Evolutionary conservation across 495 filamentous ascomycete species (phyloP).

Genomic region (Talaromyces borbonicus): DNA sequence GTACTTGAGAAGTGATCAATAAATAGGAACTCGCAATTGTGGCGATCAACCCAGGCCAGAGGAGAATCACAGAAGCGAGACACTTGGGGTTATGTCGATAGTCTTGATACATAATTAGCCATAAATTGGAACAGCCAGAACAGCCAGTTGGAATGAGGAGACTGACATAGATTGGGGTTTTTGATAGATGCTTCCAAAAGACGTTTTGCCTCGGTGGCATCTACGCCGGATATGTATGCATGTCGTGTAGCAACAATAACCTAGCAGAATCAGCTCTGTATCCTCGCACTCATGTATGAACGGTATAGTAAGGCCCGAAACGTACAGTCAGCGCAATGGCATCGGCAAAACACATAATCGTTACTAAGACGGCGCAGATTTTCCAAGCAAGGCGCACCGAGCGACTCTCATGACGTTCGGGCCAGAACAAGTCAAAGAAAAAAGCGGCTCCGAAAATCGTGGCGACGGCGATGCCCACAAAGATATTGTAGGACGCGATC

Average conservation of each 20-base stretch:
- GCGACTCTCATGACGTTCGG: conserved; percentile 34
- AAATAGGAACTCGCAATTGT: conserved; percentile 22
- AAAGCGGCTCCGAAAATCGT: conserved; percentile 44
- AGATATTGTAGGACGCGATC: conserved; percentile 41
- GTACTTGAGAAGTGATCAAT: conserved; percentile 18
- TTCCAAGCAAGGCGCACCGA: conserved; percentile 37
- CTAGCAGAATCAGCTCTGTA: conserved; percentile 4
- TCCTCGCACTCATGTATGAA: neutral
- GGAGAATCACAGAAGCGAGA: conserved; percentile 30
- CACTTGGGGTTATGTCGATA: conserved; percentile 30
- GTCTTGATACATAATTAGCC: conserved; percentile 14
- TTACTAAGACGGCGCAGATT: conserved; percentile 31
- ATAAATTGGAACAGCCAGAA: neutral
- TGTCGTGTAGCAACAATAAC: conserved; percentile 30
- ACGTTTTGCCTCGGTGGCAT: conserved; percentile 12
- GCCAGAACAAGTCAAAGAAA: conserved; percentile 47
- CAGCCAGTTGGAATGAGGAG: no score
- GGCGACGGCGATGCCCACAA: conserved; percentile 41
- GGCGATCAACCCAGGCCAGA: conserved; percentile 27
- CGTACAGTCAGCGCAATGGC: conserved; percentile 33
- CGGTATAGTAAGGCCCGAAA: neutral
- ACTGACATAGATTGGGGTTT: conserved; percentile 20
- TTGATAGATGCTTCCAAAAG: conserved; percentile 19
- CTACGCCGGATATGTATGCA: conserved; percentile 25
- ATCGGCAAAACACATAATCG: conserved; percentile 28